Evolutionary conservation across 495 filamentous ascomycete genomes (phyloP), one percentile per base, ranked within the genome.

Genomic region (Glarea lozoyensis): DNA sequence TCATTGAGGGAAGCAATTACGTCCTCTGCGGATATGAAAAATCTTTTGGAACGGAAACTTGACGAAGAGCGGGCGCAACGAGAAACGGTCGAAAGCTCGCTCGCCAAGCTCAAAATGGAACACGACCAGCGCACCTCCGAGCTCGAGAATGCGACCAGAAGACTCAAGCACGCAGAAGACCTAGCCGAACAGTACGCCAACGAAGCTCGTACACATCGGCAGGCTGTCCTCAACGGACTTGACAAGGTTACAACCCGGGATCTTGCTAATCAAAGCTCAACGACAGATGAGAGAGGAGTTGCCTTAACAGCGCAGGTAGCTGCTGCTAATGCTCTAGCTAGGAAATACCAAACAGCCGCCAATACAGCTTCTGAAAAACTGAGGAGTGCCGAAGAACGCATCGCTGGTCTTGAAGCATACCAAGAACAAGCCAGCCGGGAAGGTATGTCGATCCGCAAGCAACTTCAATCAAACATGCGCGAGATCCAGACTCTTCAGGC

Each of bases 341-440:
- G 81, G 56, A 82, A 86, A 49, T 94, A 92, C 53, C 88, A 94
- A 60, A 69, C 79, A 29, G 88, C 92, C 39, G 92, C 90, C n/a
- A 87, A 99, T 59, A 63, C 72, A 15, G 88, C 88, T 1, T 78
- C 84, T 2, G 88, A 94, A 50, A 94, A 86, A 59, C 72, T 99
- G 24, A 82, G 89, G 9, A 78, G 85, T 38, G 92, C 92, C 6
- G 94, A 97, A 62, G 93, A 94, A 60, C 76, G 93, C 5, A 96
- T 99, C 57, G 93, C 92, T 12, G 89, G 90, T 2, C 72, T 99
- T 4, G 92, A 99, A 62, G 86, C 86, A 2, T 94, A 95, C 58
- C 92, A 99, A 64, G 90, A 96, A 55, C 92, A 99, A 65, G 79
- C 88, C 4, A 96, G 88, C 58, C 73, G 92, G 24, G 92, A 99